Evolutionary conservation across 2,329 filamentous ascomycete species (phyloP), one percentile per base, ranked within the genome.

Genomic region (Drechslerella stenobrocha): DNA sequence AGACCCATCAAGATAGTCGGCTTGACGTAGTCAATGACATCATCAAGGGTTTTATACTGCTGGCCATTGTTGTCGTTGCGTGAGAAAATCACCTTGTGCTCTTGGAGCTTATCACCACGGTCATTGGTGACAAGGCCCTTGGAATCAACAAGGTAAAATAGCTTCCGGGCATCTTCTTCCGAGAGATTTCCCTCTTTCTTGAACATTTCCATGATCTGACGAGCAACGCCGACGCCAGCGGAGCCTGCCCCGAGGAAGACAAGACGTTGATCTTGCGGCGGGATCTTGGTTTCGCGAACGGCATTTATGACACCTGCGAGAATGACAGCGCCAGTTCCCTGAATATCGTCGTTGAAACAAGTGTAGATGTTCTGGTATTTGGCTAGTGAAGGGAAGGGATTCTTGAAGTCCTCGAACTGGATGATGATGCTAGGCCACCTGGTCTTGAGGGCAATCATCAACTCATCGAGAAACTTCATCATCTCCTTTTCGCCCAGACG

Each of bases 301-400:
- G 82, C 82, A 71, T 82, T 84, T 78, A 88, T 84, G 76, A 88
- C 82, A 73, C 92, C 92, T 70, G 84, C 92, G 57, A 96, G 83
- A 70, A 97, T 90, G 74, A 98, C 93, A 70, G 92, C 90, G 73
- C 93, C 93, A 73, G 93, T 97, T 72, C 92, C 92, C 80, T 97
- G 92, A 75, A 98, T 93, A 76, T 98, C 92, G 75, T 97, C 93
- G 77, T 97, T 97, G 84, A 98, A 98, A 82, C 89, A 95, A 77
- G 89, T 91, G 81, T 96, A 92, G 71, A 82, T 83, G 76, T 91
- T 82, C 73, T 89, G 87, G 79, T 97, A 97, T 67, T 90, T 85
- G 76, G 93, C 88, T 37, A 97, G 83, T 74, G 95, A 92, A 70
- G 88, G 87, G 83, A 97, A 98, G 46, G 93, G 92, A 74, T 92